Evolutionary conservation across 352 stramenopile genomes (phyloP).

Genomic region (Globisporangium paddicum): DNA sequence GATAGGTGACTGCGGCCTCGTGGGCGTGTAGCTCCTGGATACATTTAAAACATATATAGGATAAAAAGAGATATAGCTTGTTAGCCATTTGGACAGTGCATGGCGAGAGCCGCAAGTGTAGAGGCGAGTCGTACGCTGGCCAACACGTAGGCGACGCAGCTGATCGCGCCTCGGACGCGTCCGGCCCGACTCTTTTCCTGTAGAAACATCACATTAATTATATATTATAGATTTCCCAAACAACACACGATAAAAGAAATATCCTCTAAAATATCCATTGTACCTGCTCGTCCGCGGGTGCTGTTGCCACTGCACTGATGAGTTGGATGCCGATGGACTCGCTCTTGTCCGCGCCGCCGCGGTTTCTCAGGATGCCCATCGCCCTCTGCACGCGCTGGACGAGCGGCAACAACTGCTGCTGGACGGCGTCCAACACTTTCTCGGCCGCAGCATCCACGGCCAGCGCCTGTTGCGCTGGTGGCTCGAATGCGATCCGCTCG

Average conservation of each 20-base stretch:
- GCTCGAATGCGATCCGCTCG: conserved; percentile 27
- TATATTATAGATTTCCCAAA: no score
- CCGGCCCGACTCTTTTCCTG: conserved; percentile 22
- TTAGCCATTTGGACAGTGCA: neutral
- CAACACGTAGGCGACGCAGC: conserved; percentile 48
- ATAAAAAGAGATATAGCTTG: no score
- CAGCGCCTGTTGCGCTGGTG: neutral
- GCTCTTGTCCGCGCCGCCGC: neutral
- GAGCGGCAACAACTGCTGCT: conserved; percentile 45
- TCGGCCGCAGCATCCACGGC: conserved; percentile 16
- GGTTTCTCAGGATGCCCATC: conserved; percentile 24
- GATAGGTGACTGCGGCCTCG: conserved; percentile 34
- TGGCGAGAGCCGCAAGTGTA: neutral
- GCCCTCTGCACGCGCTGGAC: conserved; percentile 31
- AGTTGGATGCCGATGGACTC: conserved; percentile 12
- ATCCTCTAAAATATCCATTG: neutral
- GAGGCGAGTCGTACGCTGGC: conserved; percentile 13
- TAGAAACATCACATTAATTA: neutral
- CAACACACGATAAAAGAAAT: no score
- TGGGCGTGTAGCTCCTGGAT: conserved; percentile 23
- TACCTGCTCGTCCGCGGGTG: neutral
- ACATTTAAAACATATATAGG: no score
- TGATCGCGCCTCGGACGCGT: conserved; percentile 40
- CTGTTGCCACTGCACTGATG: neutral
- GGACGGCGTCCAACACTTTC: conserved; percentile 33